A percentile compares a stretch with the other conserved stretches of the same genome.
These are phyloP conservation scores for Clavispora vitiphila DNA, from an alignment of 805 yeast genomes.

Conservation along the genomic window DNA sequence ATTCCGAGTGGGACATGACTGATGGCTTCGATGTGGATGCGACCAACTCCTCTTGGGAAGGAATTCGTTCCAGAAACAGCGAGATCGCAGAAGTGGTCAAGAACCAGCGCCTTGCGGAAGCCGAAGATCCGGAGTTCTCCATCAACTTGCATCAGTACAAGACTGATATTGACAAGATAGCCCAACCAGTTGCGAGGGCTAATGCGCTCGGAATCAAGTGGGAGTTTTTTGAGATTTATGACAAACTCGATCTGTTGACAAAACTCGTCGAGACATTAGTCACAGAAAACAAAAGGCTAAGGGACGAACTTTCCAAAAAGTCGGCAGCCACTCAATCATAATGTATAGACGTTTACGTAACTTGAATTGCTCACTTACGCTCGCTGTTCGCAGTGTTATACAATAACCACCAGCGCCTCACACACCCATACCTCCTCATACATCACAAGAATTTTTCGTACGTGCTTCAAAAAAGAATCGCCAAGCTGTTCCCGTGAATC, in stretches of 20 bases:
- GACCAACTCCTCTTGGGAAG: constrained; percentile 28
- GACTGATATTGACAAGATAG: constrained; percentile 41
- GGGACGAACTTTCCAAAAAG: neutral
- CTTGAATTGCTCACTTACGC: neutral
- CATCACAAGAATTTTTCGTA: constrained; percentile 1
- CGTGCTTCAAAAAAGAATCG: neutral
- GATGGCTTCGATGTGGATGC: constrained; percentile 57
- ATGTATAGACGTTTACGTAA: neutral
- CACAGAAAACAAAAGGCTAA: constrained; percentile 26
- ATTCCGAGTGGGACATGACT: constrained; percentile 77
- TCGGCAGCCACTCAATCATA: neutral
- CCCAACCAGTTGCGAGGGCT: constrained; percentile 59
- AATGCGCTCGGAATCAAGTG: constrained; percentile 52
- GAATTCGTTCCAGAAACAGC: constrained; percentile 33
- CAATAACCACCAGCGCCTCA: neutral
- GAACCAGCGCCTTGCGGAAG: constrained; percentile 59
- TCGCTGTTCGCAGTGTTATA: too few species aligned
- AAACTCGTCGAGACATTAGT: constrained; percentile 35
- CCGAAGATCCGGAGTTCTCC: constrained; percentile 63
- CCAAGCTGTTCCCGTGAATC: neutral
- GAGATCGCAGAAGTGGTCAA: constrained; percentile 36
- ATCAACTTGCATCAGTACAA: constrained; percentile 48
- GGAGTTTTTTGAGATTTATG: constrained; percentile 55
- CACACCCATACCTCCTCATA: constrained; percentile 4
- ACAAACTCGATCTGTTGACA: constrained; percentile 46